Evolutionary conservation across 2,329 filamentous ascomycete genomes (phyloP).

Genomic region (Colletotrichum lentis): DNA sequence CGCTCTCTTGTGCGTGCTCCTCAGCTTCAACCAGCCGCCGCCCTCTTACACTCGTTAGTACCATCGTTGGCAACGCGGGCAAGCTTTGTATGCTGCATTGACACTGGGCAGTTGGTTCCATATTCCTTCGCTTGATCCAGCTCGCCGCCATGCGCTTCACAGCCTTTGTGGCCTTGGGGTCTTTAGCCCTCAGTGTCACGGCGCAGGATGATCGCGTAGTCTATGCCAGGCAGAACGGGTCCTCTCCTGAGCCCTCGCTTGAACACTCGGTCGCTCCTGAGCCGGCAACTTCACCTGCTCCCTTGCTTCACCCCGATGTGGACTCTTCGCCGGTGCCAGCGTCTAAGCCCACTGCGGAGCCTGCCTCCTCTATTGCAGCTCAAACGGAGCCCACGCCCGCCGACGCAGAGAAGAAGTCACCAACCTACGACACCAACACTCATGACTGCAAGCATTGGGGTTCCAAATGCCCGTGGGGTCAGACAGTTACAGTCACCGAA

Average conservation of each 20-base stretch:
- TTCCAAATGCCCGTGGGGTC: constrained; percentile 31
- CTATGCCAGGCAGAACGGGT: constrained; percentile 28
- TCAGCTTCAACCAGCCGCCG: constrained; percentile 13
- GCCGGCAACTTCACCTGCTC: constrained; percentile 1
- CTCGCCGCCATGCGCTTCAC: constrained; percentile 19
- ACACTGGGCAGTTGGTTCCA: constrained; percentile 2
- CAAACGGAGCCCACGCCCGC: constrained; percentile 19
- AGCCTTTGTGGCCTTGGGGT: constrained; percentile 22
- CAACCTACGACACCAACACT: constrained; percentile 23
- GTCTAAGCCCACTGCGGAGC: background rate
- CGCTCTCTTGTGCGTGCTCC: constrained; percentile 21
- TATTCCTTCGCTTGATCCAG: constrained; percentile 17
- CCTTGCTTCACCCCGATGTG: background rate
- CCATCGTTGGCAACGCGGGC: constrained; percentile 12
- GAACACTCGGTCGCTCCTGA: constrained; percentile 6
- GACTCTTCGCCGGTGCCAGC: background rate
- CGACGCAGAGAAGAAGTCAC: constrained; percentile 10
- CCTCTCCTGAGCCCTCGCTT: background rate
- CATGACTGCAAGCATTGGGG: constrained; percentile 32
- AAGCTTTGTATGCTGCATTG: constrained; percentile 23
- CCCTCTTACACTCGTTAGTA: constrained; percentile 33
- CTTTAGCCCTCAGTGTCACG: constrained; percentile 19
- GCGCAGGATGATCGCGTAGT: constrained; percentile 14
- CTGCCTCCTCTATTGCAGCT: background rate
- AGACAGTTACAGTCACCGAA: constrained; percentile 29